A percentile compares a stretch with the other conserved stretches of the same genome.
phyloP scores from a whole-genome alignment of 805 yeast species.

The Candida hispaniensis region DNA sequence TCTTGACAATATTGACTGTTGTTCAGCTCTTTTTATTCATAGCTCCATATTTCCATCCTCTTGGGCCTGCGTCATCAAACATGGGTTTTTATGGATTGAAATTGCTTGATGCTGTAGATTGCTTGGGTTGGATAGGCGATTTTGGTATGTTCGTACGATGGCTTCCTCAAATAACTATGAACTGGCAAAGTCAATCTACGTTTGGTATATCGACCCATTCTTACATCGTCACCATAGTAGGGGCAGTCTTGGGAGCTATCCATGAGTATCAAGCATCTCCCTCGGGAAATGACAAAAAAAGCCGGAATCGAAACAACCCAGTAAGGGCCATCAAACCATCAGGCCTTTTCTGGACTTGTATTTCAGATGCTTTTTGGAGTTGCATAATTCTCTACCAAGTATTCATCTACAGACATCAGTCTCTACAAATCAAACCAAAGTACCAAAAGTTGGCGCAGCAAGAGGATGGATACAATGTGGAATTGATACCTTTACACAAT shows the following conservation, averaged over 20 bases:
- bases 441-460: too few species aligned
- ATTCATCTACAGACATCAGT: too few species aligned
- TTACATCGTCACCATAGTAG: not conserved
- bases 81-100: slow-evolving; percentile 17
- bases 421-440: too few species aligned
- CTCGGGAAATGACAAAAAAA: slow-evolving; percentile 7
- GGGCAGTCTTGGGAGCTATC: slow-evolving; percentile 4
- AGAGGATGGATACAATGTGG: too few species aligned
- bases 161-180: slow-evolving; percentile 17
- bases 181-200: slow-evolving; percentile 13
- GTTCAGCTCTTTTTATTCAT: not conserved
- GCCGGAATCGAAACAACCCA: slow-evolving; percentile 1
- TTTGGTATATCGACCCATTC: slow-evolving; percentile 5
- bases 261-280: slow-evolving; percentile 1
- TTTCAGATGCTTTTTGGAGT: slow-evolving; percentile 7
- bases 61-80: slow-evolving; percentile 6
- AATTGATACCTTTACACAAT: too few species aligned
- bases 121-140: slow-evolving; percentile 16
- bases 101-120: slow-evolving; percentile 18
- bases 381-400: slow-evolving; percentile 5
- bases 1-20: slow-evolving; percentile 6
- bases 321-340: slow-evolving; percentile 6
- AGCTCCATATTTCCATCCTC: slow-evolving; percentile 2
- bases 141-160: slow-evolving; percentile 6
- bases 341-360: slow-evolving; percentile 8